Evolutionary conservation across 148 eudicot genomes (phyloP), one percentile per base, ranked within the genome.

Genomic region (Rhododendron simsii): DNA sequence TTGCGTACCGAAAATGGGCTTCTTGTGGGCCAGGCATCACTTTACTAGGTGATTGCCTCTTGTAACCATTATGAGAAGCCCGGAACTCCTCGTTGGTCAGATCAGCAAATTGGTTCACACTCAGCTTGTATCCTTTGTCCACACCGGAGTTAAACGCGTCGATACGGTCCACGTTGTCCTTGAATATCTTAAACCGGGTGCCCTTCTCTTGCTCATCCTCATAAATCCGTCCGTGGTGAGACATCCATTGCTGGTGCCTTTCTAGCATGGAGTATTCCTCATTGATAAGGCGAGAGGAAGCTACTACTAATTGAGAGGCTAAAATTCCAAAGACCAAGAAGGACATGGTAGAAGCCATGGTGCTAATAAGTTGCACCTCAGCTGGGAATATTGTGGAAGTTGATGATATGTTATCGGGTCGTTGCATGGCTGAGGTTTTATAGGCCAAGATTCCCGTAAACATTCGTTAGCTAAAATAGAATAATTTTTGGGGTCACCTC

Each of bases 201-300:
- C 59, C 78, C 88, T 91, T 93, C 90, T 94, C 94, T n/a, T 53
- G 78, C 0, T 23, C 83, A 37, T 90, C 88, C 73, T 87, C 86
- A 41, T 94, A 94, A 15, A 89, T 87, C 1, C 93, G 93, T 76
- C 94, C 95, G 82, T 93, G 90, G 7, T 33, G 84, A 47, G 89
- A 79, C 92, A 92, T 92, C 95, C 97, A 94, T 35, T 88, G 87
- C 75, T 92, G 91, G 85, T 94, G 97, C 59, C 57, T 89, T 41
- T 84, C 90, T 7, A 30, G 16, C 91, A 90, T 86, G 81, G 91
- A 78, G 23, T 21, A 5, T 33, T 76, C 61, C 81, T 89, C 89
- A 21, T 86, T 51, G 23, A 90, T 86, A 81, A 57, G 86, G 21
- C 93, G 91, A 61, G 91, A 86, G 2, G 82, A 65, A 9, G 85